Conservation (phyloP, 805 yeast genomes). For the fission yeast (Schizosaccharomyces pombe) region DNA sequence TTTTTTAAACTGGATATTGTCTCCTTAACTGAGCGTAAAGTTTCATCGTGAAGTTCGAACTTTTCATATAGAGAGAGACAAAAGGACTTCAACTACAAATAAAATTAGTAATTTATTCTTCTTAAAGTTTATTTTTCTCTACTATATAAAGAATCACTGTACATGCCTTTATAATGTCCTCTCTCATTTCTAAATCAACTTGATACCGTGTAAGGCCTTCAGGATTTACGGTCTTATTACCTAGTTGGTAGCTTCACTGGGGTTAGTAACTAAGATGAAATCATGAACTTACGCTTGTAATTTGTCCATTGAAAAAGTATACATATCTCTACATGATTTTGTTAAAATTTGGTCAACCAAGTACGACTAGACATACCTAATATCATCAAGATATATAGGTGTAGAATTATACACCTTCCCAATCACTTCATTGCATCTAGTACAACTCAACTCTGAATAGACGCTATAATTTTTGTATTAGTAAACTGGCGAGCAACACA, state of each 20-base stretch:
- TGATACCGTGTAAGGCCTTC: neutral
- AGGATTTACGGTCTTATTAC: neutral
- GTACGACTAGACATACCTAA: neutral
- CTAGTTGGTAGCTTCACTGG: neutral
- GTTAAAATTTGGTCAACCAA: neutral
- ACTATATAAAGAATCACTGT: neutral
- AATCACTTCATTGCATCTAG: neutral
- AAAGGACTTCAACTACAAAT: neutral
- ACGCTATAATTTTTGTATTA: neutral
- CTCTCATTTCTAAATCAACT: neutral
- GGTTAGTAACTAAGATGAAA: neutral
- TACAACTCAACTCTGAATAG: neutral
- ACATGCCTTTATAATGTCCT: neutral
- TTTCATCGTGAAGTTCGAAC: neutral
- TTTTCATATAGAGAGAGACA: neutral
- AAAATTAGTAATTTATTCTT: neutral
- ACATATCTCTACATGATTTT: neutral
- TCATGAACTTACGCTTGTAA: neutral
- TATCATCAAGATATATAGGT: neutral
- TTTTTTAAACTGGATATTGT: too few relatives aligned
- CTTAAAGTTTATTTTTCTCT: neutral
- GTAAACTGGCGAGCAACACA: too few relatives aligned
- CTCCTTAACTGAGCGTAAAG: neutral
- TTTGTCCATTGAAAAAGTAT: neutral
- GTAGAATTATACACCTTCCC: neutral